Base-by-base conservation (phyloP, 257 asterid genomes). In the Solanum okadae region DNA sequence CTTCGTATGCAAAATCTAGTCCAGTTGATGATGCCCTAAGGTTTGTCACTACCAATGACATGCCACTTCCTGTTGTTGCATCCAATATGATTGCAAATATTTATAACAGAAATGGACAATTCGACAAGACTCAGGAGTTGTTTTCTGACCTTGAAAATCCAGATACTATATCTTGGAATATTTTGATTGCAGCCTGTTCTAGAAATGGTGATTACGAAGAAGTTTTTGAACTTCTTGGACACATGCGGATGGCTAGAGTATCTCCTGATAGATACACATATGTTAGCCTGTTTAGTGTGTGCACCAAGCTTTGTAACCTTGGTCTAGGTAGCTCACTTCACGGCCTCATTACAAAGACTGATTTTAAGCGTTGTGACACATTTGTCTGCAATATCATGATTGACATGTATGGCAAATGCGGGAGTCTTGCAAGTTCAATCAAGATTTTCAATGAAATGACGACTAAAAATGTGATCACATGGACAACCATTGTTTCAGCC, bases 361-460 rank as follows among this genome's bases (percentile, higher is more conserved):
- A 92, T 88, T 92, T 88, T 44, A 87, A 79, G 22, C 23, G 79
- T 27, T 93, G 94, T 11, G 99, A 95, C 93, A 92, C 94, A 40
- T 93, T 95, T 87, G 93, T 93, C 52, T 83, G 91, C 91, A 96
- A 97, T 91, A 87, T 89, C 63, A 90, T 96, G 94, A 92, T 97
- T 10, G 96, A 93, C 91, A 97, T 96, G 99, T 96, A 97, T 34
- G 97, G 96, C 40, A 97, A 95, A 92, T 97, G 98, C 75, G 98
- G 99, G 73, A 87, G 92, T 91, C 90, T 92, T 13, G 90, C 87
- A 86, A 86, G 96, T 88, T 90, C 94, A 5, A 72, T 92, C n/a
- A 93, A 88, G 92, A 90, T 96, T 86, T 96, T 96, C 46, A 71
- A 90, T 63, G 95, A 89, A 85, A 91, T 91, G 93, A 59, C 37